These are phyloP conservation scores for Mimosa bimucronata DNA, from an alignment of 306 rosid species.

Conservation along the genomic window DNA sequence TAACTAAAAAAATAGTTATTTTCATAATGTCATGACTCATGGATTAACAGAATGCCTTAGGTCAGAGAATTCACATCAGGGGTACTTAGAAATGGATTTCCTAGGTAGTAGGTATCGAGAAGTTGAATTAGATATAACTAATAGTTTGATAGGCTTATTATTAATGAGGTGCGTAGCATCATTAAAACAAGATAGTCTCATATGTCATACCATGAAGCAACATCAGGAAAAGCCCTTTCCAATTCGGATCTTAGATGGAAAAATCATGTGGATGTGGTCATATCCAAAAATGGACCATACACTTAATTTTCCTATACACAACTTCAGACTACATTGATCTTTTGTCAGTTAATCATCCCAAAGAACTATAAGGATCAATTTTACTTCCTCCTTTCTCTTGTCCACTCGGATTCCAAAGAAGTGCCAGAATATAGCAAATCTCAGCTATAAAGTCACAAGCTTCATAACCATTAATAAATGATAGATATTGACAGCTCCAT, in stretches of 20 bases:
- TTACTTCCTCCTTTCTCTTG: slow-evolving; percentile 20
- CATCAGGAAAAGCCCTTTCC: slow-evolving; percentile 11
- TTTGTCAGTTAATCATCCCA: slow-evolving; percentile 29
- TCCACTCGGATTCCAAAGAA: slow-evolving; percentile 7
- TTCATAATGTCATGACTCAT: not conserved
- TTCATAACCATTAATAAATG: slow-evolving; percentile 5
- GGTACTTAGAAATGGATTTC: not conserved
- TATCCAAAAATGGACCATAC: slow-evolving; percentile 24
- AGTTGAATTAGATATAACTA: slow-evolving; percentile 34
- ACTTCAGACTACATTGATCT: not conserved
- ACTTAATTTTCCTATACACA: slow-evolving; percentile 29
- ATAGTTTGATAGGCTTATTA: not conserved
- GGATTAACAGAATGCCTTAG: not conserved
- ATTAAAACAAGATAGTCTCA: not conserved
- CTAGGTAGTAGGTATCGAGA: slow-evolving; percentile 20
- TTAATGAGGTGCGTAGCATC: not conserved
- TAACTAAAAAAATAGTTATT: not conserved
- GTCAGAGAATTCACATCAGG: not conserved
- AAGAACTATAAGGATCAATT: slow-evolving; percentile 41
- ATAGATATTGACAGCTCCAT: slow-evolving; percentile 25
- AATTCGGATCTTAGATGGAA: not conserved
- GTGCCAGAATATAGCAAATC: slow-evolving; percentile 5
- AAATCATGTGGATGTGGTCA: not conserved
- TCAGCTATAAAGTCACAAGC: slow-evolving; percentile 9
- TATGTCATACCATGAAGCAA: slow-evolving; percentile 26